Conservation (phyloP, 2,329 filamentous ascomycete species). For the Colletotrichum cordylinicola region DNA sequence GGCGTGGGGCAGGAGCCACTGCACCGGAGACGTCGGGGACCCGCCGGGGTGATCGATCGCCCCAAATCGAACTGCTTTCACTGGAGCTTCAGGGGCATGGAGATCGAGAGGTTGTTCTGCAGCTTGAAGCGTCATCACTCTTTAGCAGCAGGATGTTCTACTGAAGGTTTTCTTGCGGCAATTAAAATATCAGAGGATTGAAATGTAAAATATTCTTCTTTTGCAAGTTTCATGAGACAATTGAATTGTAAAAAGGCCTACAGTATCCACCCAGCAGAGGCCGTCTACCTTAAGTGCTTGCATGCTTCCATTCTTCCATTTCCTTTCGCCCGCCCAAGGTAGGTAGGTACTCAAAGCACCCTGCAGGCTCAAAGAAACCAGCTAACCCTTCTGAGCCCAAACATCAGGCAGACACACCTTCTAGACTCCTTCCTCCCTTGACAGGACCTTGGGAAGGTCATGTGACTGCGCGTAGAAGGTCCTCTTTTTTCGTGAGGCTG, state of each 20-base stretch:
- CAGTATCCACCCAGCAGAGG: not conserved
- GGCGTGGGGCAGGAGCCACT: constrained; percentile 16
- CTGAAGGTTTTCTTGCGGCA: not conserved
- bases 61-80: not conserved
- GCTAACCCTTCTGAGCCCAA: not conserved
- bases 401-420: not conserved
- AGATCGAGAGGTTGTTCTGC: not conserved
- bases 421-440: not conserved
- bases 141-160: not conserved
- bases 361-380: not conserved
- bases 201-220: not conserved
- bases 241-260: not conserved
- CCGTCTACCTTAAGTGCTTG: not conserved
- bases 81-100: constrained; percentile 1
- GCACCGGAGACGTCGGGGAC: constrained; percentile 6
- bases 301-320: not conserved
- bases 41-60: constrained; percentile 5
- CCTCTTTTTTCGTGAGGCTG: not conserved
- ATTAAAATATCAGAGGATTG: not conserved
- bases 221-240: not conserved
- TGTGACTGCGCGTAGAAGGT: constrained; percentile 21
- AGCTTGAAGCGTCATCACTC: not conserved
- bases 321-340: not conserved
- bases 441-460: not conserved
- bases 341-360: not conserved